Base-by-base conservation (phyloP, 345 rosid species). In the Salix dunnii region DNA sequence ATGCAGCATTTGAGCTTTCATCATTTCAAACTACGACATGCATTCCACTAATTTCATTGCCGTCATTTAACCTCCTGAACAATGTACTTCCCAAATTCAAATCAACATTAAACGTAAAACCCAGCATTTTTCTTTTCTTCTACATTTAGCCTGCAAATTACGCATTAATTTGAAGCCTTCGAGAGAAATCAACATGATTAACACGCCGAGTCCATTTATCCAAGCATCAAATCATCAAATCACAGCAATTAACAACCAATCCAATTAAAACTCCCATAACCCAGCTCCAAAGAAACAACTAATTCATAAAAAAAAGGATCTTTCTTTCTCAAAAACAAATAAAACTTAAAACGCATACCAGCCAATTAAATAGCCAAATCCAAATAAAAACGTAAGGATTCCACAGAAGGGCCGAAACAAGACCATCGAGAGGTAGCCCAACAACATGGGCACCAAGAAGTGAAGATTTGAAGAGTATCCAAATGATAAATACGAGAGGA, bases 381-480 rank as follows among this genome's bases (percentile, higher is more conserved):
- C 94, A 20, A 87, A 48, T 73, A 90, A 80, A 83, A 91, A 95
- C 16, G 98, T 88, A 71, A 93, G 27, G 81, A 89, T 70, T 71
- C 99, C 99, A 71, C 88, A 91, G 68, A 85, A 74, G 30, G 96
- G 74, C 55, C 97, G 91, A 73, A 42, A 89, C 18, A 93, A 74
- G 78, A 82, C 80, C 98, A 95, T 95, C 9, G 98, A 87, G 51
- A 87, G 82, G 74, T 95, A 95, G 35, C 97, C 97, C 67, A 88
- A 42, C 49, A 81, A 67, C 94, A 93, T 95, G 13, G 97, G 94
- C 31, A 93, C 94, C 82, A 93, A 84, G 79, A 95, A 95, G 72
- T 90, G 99, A 66, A 95, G 96, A 78, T 89, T 95, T 6, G 99
- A 93, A 68, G 97, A 91, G 87, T 88, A 83, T 43, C 99, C 98